phyloP scores from a whole-genome alignment of 2,329 filamentous ascomycete species.

The Arachnomyces sp. region DNA sequence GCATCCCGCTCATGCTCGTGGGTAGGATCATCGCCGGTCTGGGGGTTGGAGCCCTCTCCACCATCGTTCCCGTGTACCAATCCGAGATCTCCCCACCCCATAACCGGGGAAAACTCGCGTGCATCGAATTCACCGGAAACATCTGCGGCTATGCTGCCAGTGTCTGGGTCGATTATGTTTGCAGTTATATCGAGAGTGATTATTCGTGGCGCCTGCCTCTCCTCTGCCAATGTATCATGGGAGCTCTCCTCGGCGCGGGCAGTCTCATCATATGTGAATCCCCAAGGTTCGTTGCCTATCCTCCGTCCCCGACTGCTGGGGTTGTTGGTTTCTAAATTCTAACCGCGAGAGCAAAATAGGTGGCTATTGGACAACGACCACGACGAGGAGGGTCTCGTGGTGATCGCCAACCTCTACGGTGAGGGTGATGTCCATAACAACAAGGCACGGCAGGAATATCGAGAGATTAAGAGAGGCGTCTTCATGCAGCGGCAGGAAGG shows the following conservation, averaged over 20 bases:
- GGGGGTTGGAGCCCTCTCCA: slow-evolving; percentile 79
- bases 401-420: slow-evolving; percentile 95
- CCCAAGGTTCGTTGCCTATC: slow-evolving; percentile 56
- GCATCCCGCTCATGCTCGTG: slow-evolving; percentile 80
- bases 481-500: slow-evolving; percentile 89
- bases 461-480: slow-evolving; percentile 98
- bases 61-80: slow-evolving; percentile 88
- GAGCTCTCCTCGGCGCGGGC: slow-evolving; percentile 70
- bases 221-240: slow-evolving; percentile 91
- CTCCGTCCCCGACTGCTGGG: not conserved
- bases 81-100: slow-evolving; percentile 94
- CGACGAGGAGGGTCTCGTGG: slow-evolving; percentile 95
- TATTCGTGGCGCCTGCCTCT: slow-evolving; percentile 86
- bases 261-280: slow-evolving; percentile 94
- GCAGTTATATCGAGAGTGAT: slow-evolving; percentile 76
- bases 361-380: slow-evolving; percentile 97
- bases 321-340: slow-evolving; percentile 5
- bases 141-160: slow-evolving; percentile 92
- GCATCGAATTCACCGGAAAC: slow-evolving; percentile 97
- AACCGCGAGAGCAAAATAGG: slow-evolving; percentile 39
- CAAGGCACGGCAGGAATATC: slow-evolving; percentile 90
- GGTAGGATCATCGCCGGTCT: slow-evolving; percentile 78
- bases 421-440: slow-evolving; percentile 89
- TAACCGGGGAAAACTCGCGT: slow-evolving; percentile 88
- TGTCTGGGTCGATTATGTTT: slow-evolving; percentile 98